Conservation (phyloP, 345 rosid species). For the Citrus hindsii region DNA sequence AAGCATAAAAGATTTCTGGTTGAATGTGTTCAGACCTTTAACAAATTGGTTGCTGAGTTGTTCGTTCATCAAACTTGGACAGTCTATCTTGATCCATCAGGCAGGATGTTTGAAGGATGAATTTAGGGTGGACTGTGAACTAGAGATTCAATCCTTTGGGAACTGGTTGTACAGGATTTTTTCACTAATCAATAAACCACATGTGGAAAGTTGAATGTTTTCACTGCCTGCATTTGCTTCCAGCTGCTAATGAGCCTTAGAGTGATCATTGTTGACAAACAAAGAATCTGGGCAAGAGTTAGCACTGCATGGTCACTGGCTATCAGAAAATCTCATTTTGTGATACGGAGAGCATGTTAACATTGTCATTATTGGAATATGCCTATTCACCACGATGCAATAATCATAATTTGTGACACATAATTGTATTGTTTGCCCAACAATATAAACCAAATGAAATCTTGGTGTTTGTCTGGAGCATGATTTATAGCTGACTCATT, state of each 20-base stretch:
- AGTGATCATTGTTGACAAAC: neutral
- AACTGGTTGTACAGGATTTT: neutral
- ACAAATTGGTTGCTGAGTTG: neutral
- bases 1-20: neutral
- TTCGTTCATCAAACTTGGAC: neutral
- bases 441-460: no score
- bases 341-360: no score
- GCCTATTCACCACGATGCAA: no score
- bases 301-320: neutral
- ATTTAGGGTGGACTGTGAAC: neutral
- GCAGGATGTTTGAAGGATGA: neutral
- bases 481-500: no score
- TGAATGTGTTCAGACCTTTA: neutral
- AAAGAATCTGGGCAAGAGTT: neutral
- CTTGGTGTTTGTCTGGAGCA: no score
- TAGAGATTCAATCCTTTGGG: neutral
- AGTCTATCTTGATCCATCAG: neutral
- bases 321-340: neutral
- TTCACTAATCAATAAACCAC: neutral
- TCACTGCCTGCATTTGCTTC: neutral
- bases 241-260: neutral
- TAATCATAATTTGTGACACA: no score
- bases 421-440: no score
- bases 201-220: neutral
- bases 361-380: no score